Evolutionary conservation across 2,329 filamentous ascomycete species (phyloP).

Genomic region (Paecilomyces sp.): DNA sequence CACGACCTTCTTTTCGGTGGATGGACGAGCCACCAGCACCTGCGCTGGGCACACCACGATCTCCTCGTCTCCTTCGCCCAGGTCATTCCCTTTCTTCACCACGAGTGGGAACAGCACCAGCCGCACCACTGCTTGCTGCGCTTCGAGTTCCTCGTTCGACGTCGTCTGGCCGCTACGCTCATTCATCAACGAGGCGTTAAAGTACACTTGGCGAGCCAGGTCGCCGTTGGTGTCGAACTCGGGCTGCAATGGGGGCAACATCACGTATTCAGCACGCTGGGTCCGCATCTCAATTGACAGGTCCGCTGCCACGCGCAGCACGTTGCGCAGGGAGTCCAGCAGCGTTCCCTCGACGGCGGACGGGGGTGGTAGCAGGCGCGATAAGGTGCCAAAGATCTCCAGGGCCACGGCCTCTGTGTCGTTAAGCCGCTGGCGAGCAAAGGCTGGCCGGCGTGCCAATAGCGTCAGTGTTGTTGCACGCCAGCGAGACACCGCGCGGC

Average conservation of each 20-base stretch:
- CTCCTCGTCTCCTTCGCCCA: constrained; percentile 82
- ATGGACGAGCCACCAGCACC: constrained; percentile 64
- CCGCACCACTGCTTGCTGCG: constrained; percentile 69
- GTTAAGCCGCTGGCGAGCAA: constrained; percentile 71
- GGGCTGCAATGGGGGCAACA: constrained; percentile 90
- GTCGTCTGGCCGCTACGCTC: constrained; percentile 68
- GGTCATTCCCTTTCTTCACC: constrained; percentile 89
- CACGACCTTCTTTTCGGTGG: constrained; percentile 20
- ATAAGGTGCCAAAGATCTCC: constrained; percentile 78
- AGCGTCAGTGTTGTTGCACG: constrained; percentile 90
- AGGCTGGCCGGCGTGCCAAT: constrained; percentile 71
- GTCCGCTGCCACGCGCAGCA: constrained; percentile 81
- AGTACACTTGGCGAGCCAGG: constrained; percentile 75
- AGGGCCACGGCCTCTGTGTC: constrained; percentile 96
- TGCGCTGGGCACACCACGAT: constrained; percentile 93
- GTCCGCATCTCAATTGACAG: constrained; percentile 96
- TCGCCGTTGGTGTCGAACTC: constrained; percentile 94
- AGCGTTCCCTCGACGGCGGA: constrained; percentile 73
- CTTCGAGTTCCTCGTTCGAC: constrained; percentile 75
- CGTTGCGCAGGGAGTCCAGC: constrained; percentile 74
- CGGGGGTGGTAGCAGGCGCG: constrained; percentile 79
- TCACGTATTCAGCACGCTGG: constrained; percentile 94
- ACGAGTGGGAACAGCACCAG: constrained; percentile 94
- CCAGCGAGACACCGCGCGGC: constrained; percentile 91
- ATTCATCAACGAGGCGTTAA: constrained; percentile 93